Conservation (phyloP, 805 yeast species). For the Ogataea trehaloabstinens region DNA sequence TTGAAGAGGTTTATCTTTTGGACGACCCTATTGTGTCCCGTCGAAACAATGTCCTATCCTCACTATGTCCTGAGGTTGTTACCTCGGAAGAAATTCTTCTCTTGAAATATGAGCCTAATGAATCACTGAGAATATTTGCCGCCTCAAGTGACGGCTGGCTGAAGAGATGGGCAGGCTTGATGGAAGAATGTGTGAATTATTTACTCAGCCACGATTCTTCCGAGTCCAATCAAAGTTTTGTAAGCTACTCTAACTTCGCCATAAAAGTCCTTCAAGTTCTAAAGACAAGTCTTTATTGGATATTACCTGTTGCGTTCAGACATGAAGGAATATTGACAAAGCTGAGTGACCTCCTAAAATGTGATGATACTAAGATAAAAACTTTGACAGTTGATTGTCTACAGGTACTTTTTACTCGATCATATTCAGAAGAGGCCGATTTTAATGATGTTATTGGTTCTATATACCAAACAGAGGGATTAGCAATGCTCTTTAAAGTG, state of each 20-base stretch:
- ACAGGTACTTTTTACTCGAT: conserved; percentile 82
- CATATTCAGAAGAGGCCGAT: conserved; percentile 63
- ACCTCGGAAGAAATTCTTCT: conserved; percentile 67
- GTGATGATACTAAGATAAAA: conserved; percentile 62
- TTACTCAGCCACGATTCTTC: conserved; percentile 16
- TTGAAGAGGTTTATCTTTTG: conserved; percentile 87
- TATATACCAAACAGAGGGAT: conserved; percentile 73
- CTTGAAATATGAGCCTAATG: conserved; percentile 62
- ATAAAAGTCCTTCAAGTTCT: conserved; percentile 74
- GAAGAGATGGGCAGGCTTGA: conserved; percentile 60
- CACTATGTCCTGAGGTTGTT: conserved; percentile 80
- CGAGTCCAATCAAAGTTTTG: conserved; percentile 5
- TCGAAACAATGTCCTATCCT: conserved; percentile 71
- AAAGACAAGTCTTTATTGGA: conserved; percentile 91
- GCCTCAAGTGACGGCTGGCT: conserved; percentile 86
- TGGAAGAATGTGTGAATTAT: conserved; percentile 43
- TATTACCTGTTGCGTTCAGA: conserved; percentile 71
- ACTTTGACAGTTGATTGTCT: conserved; percentile 87
- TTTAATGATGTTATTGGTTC: conserved; percentile 76
- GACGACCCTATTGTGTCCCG: conserved; percentile 90
- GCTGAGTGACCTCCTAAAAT: conserved; percentile 56
- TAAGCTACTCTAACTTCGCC: conserved; percentile 39
- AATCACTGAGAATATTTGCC: conserved; percentile 61
- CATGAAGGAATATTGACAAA: conserved; percentile 63
- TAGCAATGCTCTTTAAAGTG: conserved; percentile 62